Conservation (phyloP, 1,284 basidiomycete species). For the Tranzscheliella williamsii region DNA sequence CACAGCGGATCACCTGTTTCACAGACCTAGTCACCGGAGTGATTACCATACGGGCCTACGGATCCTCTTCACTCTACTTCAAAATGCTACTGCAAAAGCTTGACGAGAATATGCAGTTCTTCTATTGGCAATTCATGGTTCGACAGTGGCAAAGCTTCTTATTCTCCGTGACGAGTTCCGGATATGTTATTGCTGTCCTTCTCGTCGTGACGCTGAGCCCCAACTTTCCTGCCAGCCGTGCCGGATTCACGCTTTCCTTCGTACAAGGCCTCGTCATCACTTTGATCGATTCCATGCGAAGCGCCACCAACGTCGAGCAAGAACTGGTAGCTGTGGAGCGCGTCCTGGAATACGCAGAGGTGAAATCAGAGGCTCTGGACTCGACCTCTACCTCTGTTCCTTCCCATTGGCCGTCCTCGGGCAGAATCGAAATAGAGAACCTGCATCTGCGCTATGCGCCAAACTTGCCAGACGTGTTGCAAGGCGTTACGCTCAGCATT, state of each 20-base stretch:
- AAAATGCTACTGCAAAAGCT: constrained; percentile 67
- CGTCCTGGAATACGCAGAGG: constrained; percentile 53
- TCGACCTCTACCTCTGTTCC: constrained; percentile 9
- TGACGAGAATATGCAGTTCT: constrained; percentile 85
- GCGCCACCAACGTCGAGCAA: constrained; percentile 61
- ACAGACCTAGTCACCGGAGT: constrained; percentile 86
- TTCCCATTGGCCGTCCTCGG: constrained; percentile 53
- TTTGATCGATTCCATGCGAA: constrained; percentile 49
- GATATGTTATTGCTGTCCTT: constrained; percentile 46
- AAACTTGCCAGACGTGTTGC: constrained; percentile 64
- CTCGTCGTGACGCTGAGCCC: constrained; percentile 37
- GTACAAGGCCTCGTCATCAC: constrained; percentile 45
- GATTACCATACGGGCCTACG: constrained; percentile 80
- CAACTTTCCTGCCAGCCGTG: constrained; percentile 10
- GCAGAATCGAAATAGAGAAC: constrained; percentile 51
- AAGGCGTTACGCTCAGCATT: constrained; percentile 62
- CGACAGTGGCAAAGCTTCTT: constrained; percentile 82
- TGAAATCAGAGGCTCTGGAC: constrained; percentile 41
- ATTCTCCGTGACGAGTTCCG: constrained; percentile 61
- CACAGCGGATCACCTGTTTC: constrained; percentile 77
- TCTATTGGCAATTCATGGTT: constrained; percentile 79
- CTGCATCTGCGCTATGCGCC: constrained; percentile 64
- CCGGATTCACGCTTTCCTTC: constrained; percentile 52
- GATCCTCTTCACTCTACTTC: constrained; percentile 63
- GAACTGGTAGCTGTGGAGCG: constrained; percentile 59